Conservation (phyloP, 2,329 filamentous ascomycete genomes). For the Madurella mycetomatis region DNA sequence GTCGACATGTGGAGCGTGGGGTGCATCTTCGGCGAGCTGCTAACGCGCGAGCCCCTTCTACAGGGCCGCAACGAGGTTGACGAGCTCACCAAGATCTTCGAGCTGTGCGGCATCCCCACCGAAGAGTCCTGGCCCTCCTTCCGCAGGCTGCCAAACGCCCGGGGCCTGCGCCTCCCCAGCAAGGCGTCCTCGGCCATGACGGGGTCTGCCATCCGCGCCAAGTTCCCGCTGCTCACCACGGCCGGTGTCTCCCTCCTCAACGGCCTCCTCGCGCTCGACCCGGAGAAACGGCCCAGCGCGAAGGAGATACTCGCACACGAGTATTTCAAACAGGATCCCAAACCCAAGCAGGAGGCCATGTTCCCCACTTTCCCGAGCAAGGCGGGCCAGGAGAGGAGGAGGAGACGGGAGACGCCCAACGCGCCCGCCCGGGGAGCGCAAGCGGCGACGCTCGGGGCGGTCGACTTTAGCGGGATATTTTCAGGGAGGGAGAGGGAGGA, state of each 20-base stretch:
- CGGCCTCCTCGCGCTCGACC: conserved; percentile 69
- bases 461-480: conserved; percentile 70
- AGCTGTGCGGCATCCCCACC: conserved; percentile 80
- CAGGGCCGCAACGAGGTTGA: conserved; percentile 92
- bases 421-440: conserved; percentile 75
- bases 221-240: conserved; percentile 75
- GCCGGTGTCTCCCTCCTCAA: conserved; percentile 68
- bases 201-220: conserved; percentile 61
- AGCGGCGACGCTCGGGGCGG: conserved; percentile 49
- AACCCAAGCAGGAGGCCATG: conserved; percentile 83
- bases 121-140: conserved; percentile 83
- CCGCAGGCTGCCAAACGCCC: conserved; percentile 80
- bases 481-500: conserved; percentile 61
- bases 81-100: conserved; percentile 81
- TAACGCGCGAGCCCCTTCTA: conserved; percentile 76
- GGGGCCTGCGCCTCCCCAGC: conserved; percentile 66
- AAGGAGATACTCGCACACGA: conserved; percentile 69
- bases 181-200: conserved; percentile 33
- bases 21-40: conserved; percentile 90
- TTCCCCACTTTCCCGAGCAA: conserved; percentile 97
- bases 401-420: conserved; percentile 69
- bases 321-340: conserved; percentile 86
- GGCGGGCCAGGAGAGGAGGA: conserved; percentile 80
- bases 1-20: conserved; percentile 96
- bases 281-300: conserved; percentile 64